A percentile compares a stretch with the other conserved stretches of the same genome.
Evolutionary conservation across 78 protist species (phyloP).

Genomic region (Creolimax fragrantissima): DNA sequence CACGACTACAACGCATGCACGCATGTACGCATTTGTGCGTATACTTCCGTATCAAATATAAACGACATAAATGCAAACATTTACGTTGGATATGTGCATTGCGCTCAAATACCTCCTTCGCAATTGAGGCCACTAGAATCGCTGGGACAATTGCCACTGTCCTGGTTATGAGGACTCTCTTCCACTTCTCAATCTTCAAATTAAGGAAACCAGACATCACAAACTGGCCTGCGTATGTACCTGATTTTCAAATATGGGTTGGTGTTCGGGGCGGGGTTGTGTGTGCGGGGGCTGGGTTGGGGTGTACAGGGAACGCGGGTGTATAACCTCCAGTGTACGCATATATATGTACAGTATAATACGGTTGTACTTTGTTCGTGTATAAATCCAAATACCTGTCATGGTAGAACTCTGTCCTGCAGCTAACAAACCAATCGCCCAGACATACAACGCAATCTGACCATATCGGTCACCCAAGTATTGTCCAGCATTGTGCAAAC

Average conservation of each 20-base stretch:
- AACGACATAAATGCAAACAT: too few relatives aligned
- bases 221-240: constrained; percentile 73
- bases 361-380: too few relatives aligned
- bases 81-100: too few relatives aligned
- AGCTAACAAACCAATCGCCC: constrained; percentile 69
- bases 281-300: too few relatives aligned
- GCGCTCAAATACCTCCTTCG: constrained; percentile 11
- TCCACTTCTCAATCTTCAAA: constrained; percentile 51
- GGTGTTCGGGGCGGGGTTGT: too few relatives aligned
- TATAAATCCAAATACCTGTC: constrained; percentile 33
- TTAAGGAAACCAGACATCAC: constrained; percentile 75
- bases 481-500: constrained; percentile 34
- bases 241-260: too few relatives aligned
- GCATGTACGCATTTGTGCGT: too few relatives aligned
- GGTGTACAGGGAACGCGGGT: too few relatives aligned
- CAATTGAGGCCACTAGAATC: constrained; percentile 31
- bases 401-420: constrained; percentile 76
- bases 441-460: constrained; percentile 42
- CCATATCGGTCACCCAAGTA: constrained; percentile 42
- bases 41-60: too few relatives aligned
- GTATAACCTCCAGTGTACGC: too few relatives aligned
- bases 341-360: too few relatives aligned
- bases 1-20: too few relatives aligned
- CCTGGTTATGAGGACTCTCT: constrained; percentile 58
- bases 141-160: constrained; percentile 70